Conservation (phyloP, 768 basidiomycete genomes). For the Podaxis sp. region DNA sequence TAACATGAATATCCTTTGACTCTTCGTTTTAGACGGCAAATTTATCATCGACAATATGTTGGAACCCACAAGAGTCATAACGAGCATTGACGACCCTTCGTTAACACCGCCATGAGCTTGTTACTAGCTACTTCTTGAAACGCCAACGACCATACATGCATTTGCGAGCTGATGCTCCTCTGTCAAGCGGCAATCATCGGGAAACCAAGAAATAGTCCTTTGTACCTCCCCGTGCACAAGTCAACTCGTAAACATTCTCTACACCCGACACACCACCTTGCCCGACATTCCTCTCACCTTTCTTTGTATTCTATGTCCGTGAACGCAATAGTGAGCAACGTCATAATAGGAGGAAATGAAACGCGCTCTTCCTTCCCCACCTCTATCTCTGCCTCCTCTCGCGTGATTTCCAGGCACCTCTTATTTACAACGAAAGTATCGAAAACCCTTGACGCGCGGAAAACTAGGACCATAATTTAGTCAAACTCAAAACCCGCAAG, state of each 20-base stretch:
- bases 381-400: neutral
- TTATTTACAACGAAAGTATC: no score
- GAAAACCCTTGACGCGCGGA: no score
- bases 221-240: neutral
- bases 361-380: no score
- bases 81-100: conserved; percentile 24
- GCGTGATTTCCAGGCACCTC: no score
- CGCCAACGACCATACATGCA: no score
- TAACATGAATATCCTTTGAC: conserved; percentile 4
- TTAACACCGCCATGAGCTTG: neutral
- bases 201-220: neutral
- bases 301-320: neutral
- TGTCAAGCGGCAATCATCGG: neutral
- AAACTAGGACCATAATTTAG: no score
- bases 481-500: no score
- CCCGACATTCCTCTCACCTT: neutral
- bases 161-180: neutral
- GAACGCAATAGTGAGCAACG: neutral
- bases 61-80: conserved; percentile 43
- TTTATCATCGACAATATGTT: conserved; percentile 46
- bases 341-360: no score
- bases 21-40: conserved; percentile 37
- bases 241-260: neutral
- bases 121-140: neutral
- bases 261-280: conserved; percentile 2